A percentile compares a stretch with the other conserved stretches of the same genome.
phyloP scores from a whole-genome alignment of 2,329 filamentous ascomycete species.

The Juglanconis sp. region DNA sequence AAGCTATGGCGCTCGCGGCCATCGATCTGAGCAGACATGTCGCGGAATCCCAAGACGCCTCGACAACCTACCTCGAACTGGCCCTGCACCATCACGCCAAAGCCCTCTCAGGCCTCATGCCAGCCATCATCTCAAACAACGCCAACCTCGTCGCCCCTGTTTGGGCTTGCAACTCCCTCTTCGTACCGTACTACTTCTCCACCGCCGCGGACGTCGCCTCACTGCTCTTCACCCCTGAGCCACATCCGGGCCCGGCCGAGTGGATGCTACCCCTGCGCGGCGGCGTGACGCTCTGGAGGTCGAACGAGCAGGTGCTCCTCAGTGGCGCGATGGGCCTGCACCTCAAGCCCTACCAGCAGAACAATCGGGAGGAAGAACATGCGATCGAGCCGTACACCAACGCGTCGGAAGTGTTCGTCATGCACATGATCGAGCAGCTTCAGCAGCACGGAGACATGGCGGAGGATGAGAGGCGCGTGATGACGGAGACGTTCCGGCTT shows the following conservation, averaged over 20 bases:
- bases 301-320: conserved; percentile 12
- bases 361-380: background rate
- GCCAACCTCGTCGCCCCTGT: conserved; percentile 20
- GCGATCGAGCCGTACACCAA: conserved; percentile 7
- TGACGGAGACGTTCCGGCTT: conserved; percentile 14
- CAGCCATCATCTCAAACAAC: conserved; percentile 16
- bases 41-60: conserved; percentile 3
- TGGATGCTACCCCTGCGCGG: conserved; percentile 25
- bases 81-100: conserved; percentile 23
- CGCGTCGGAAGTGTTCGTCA: background rate
- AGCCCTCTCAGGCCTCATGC: conserved; percentile 22
- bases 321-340: conserved; percentile 19
- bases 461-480: conserved; percentile 6
- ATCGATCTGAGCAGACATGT: conserved; percentile 19
- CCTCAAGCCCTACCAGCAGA: conserved; percentile 14
- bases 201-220: conserved; percentile 21
- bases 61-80: conserved; percentile 14
- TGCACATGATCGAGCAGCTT: conserved; percentile 6
- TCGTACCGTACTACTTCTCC: conserved; percentile 25
- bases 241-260: conserved; percentile 20
- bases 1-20: conserved; percentile 24
- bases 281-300: conserved; percentile 17
- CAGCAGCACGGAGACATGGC: conserved; percentile 10
- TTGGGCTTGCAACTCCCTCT: conserved; percentile 25
- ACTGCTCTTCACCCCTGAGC: conserved; percentile 23